phyloP scores from a whole-genome alignment of 495 filamentous ascomycete genomes.

The Thozetella sp. region DNA sequence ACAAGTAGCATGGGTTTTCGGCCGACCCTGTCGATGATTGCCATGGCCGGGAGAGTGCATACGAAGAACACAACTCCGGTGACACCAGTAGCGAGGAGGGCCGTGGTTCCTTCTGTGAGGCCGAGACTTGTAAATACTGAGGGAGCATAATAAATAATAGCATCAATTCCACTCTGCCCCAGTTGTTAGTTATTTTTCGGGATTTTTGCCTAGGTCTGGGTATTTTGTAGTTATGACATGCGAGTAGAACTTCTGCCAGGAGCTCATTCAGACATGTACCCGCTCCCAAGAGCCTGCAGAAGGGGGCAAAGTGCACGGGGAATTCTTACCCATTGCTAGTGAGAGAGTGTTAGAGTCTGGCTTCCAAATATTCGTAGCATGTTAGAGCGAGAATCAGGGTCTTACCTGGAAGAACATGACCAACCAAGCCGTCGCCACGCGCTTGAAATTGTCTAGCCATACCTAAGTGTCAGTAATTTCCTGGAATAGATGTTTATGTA shows the following conservation, averaged over 20 bases:
- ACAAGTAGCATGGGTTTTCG: neutral
- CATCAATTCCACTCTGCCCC: slow-evolving; percentile 36
- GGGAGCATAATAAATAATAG: slow-evolving; percentile 27
- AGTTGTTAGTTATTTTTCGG: too few species aligned
- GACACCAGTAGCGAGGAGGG: slow-evolving; percentile 40
- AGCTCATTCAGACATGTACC: too few species aligned
- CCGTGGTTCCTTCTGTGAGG: slow-evolving; percentile 62
- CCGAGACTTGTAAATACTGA: slow-evolving; percentile 52
- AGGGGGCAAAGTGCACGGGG: too few species aligned
- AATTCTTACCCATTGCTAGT: slow-evolving; percentile 54
- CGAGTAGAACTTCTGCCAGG: too few species aligned
- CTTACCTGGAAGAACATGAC: slow-evolving; percentile 54
- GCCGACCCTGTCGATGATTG: neutral
- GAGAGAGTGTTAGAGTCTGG: neutral
- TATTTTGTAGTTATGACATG: too few species aligned
- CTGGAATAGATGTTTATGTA: too few species aligned
- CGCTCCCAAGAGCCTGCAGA: too few species aligned
- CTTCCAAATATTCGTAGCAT: neutral
- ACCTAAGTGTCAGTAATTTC: too few species aligned
- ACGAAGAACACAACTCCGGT: slow-evolving; percentile 64
- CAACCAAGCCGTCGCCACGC: slow-evolving; percentile 59
- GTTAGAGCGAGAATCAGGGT: neutral
- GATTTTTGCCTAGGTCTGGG: too few species aligned
- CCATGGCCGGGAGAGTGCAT: slow-evolving; percentile 7
- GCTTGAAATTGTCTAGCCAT: slow-evolving; percentile 47